A percentile compares a stretch with the other conserved stretches of the same genome.
Conservation (phyloP, 1,284 basidiomycete species). For the Sanghuangporus sanghuang region DNA sequence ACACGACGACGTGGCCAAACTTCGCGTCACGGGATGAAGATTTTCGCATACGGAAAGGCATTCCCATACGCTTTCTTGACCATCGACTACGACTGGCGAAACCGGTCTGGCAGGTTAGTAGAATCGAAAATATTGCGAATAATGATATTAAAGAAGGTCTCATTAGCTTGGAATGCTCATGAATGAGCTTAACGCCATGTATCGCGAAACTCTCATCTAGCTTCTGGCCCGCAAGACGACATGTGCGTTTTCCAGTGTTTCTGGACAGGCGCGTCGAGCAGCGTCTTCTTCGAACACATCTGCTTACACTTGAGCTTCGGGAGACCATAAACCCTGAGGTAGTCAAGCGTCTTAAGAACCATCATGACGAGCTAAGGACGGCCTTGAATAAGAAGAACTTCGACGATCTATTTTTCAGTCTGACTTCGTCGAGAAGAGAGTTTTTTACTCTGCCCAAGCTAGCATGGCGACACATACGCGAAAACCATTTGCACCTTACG, state of each 20-base stretch:
- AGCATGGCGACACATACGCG: background rate
- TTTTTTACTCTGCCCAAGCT: conserved; percentile 1
- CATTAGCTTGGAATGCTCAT: conserved; percentile 1
- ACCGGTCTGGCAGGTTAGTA: background rate
- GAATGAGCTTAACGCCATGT: conserved; percentile 16
- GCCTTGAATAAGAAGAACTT: background rate
- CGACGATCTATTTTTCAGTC: background rate
- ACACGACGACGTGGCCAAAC: conserved; percentile 18
- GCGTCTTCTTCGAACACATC: background rate
- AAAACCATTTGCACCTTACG: background rate
- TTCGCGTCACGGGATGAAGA: background rate
- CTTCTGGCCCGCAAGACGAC: background rate
- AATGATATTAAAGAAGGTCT: too few relatives aligned
- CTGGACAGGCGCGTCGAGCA: background rate
- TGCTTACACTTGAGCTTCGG: background rate
- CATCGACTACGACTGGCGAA: background rate
- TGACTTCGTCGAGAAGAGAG: background rate
- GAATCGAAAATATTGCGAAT: background rate
- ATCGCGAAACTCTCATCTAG: conserved; percentile 6
- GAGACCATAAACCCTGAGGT: background rate
- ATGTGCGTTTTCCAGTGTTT: background rate
- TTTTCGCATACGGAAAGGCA: background rate
- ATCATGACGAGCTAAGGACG: background rate
- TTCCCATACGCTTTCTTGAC: background rate
- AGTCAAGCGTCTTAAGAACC: background rate